Evolutionary conservation across 768 basidiomycete species (phyloP), one percentile per base, ranked within the genome.

Genomic region (Strobilomyces dryophilus): DNA sequence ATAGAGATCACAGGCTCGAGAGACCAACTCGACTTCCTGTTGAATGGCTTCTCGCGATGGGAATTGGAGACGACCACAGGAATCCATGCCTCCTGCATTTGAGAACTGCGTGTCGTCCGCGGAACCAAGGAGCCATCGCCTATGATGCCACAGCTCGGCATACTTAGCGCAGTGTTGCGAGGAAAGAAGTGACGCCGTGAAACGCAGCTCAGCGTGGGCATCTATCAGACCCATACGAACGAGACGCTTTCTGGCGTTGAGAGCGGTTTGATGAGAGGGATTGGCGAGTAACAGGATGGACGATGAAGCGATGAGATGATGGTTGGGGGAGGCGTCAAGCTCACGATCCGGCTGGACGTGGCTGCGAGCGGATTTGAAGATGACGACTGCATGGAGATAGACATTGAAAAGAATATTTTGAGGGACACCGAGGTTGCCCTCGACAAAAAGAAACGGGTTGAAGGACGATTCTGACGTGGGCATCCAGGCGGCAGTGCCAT

Each of bases 81-180:
- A 39, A 20, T 51, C 50, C 3, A 11, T 2, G 5, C 6, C 18
- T 4, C 20, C 5, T 11, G 35, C 21, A 14, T 39, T 21, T 1
- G 40, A 29, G 29, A 26, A 5, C 20, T 37, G 67, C 47, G 44
- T 56, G 35, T 57, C 75, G 69, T 31, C 75, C 42, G 41, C 62
- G 65, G 17, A 58, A 60, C 53, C 27, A 14, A 87, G 72, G 39
- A 85, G 72, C 87, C 86, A 88, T 59, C 80, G 77, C 31, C 87
- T 78, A 62, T 89, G 82, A 56, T 82, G 74, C 87, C 87, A 89
- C 26, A 87, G 60, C 26, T 83, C 76, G 1, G 83, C 82, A 59
- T 86, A 79, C 68, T 87, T 89, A 21, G 80, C 76, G 59, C 75
- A 79, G 24, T 82, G 77, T 5, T 71, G 75, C 40, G 76, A 76